Evolutionary conservation across 805 yeast genomes (phyloP).

Genomic region (Candida cerambycidarum): DNA sequence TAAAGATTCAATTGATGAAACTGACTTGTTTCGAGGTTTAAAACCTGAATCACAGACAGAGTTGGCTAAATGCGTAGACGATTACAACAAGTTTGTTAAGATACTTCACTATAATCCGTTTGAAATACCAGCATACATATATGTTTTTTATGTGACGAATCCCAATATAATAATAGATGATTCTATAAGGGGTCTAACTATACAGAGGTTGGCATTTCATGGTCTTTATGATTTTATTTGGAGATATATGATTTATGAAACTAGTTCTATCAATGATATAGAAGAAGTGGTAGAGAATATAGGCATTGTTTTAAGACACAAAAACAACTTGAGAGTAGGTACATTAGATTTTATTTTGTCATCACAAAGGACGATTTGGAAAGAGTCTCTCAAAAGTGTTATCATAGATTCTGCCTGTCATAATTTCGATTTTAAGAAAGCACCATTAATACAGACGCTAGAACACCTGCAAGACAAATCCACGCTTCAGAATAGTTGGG

Average conservation of each 20-base stretch:
- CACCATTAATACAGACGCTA: not conserved
- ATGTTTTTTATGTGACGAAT: constrained; percentile 20
- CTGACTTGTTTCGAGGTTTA: constrained; percentile 6
- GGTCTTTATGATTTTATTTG: constrained; percentile 30
- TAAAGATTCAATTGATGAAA: not conserved
- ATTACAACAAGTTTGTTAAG: constrained; percentile 27
- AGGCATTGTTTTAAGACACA: constrained; percentile 17
- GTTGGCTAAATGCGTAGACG: constrained; percentile 26
- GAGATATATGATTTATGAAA: constrained; percentile 25
- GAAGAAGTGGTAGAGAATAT: constrained; percentile 36
- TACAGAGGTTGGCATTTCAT: constrained; percentile 32
- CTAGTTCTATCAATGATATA: constrained; percentile 32
- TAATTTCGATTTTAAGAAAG: constrained; percentile 5
- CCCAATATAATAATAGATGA: constrained; percentile 20
- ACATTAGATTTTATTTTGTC: constrained; percentile 23
- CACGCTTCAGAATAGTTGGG: not conserved
- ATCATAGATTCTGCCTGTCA: constrained; percentile 11
- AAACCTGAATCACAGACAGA: constrained; percentile 18
- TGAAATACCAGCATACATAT: constrained; percentile 28
- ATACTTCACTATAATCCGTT: constrained; percentile 33
- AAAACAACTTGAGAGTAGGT: constrained; percentile 25
- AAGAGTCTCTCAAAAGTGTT: constrained; percentile 10
- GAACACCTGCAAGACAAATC: not conserved
- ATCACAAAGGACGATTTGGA: constrained; percentile 10
- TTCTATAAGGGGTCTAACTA: constrained; percentile 20